phyloP scores from a whole-genome alignment of 148 eudicot species.

The Cornus controversa region DNA sequence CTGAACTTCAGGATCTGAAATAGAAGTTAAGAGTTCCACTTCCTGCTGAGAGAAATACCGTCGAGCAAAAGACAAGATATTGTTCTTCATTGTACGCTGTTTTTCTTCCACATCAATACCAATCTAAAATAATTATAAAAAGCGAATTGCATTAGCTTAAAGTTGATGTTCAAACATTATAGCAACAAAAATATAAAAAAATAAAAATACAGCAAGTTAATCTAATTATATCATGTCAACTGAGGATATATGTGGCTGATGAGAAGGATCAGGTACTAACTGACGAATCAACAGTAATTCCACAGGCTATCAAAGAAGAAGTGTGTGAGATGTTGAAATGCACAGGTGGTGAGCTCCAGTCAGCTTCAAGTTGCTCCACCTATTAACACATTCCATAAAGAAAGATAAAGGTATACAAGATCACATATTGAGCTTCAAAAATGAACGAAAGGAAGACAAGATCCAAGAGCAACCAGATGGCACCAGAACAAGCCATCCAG shows the following conservation, averaged over 20 bases:
- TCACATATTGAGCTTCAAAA: neutral
- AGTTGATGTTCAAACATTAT: slow-evolving; percentile 1
- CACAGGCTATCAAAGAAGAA: slow-evolving; percentile 85
- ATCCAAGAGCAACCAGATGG: neutral
- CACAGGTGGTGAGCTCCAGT: slow-evolving; percentile 43
- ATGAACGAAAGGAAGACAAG: neutral
- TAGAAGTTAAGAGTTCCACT: slow-evolving; percentile 57
- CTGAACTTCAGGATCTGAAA: slow-evolving; percentile 55
- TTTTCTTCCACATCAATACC: slow-evolving; percentile 93
- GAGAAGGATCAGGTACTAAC: slow-evolving; percentile 38
- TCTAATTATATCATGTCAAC: neutral
- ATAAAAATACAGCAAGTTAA: slow-evolving; percentile 3
- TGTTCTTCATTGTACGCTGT: slow-evolving; percentile 51
- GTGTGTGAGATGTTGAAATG: slow-evolving; percentile 91
- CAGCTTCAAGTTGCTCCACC: slow-evolving; percentile 53
- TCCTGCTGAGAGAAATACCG: slow-evolving; percentile 70
- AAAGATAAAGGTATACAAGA: neutral
- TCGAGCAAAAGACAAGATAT: slow-evolving; percentile 62
- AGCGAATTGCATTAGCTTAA: neutral
- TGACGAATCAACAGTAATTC: slow-evolving; percentile 51
- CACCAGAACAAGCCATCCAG: neutral
- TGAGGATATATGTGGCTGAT: slow-evolving; percentile 8
- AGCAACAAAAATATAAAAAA: neutral
- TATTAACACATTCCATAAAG: slow-evolving; percentile 18
- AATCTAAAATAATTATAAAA: slow-evolving; percentile 43